Evolutionary conservation across 2,329 filamentous ascomycete species (phyloP).

Genomic region (Ophiostoma tasmaniense): DNA sequence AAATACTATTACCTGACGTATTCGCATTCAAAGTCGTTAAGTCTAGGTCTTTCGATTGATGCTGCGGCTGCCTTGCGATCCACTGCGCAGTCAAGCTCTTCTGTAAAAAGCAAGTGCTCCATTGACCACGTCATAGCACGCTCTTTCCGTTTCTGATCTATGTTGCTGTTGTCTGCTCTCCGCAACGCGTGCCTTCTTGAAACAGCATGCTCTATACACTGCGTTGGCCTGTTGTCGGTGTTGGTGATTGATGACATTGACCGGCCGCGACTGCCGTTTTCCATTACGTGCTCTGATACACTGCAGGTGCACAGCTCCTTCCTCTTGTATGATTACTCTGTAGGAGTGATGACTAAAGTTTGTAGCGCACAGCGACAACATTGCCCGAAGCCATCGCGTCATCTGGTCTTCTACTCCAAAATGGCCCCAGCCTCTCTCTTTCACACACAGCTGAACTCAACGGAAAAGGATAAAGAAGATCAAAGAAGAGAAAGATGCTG

Average conservation of each 20-base stretch:
- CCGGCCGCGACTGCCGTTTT: neutral
- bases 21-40: neutral
- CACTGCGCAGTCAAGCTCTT: neutral
- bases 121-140: neutral
- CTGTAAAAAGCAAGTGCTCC: neutral
- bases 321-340: neutral
- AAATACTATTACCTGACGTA: neutral
- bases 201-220: neutral
- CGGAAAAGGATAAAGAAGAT: neutral
- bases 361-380: neutral
- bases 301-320: neutral
- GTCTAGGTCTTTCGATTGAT: neutral
- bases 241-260: neutral
- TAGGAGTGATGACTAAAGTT: neutral
- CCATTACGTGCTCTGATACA: neutral
- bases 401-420: neutral
- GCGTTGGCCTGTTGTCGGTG: neutral
- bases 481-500: neutral
- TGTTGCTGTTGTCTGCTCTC: neutral
- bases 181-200: neutral
- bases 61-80: neutral
- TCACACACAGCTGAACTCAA: neutral
- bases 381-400: neutral
- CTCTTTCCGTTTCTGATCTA: neutral
- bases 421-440: neutral